phyloP scores from a whole-genome alignment of 106 monocot genomes.

The Iris macrosiphon region DNA sequence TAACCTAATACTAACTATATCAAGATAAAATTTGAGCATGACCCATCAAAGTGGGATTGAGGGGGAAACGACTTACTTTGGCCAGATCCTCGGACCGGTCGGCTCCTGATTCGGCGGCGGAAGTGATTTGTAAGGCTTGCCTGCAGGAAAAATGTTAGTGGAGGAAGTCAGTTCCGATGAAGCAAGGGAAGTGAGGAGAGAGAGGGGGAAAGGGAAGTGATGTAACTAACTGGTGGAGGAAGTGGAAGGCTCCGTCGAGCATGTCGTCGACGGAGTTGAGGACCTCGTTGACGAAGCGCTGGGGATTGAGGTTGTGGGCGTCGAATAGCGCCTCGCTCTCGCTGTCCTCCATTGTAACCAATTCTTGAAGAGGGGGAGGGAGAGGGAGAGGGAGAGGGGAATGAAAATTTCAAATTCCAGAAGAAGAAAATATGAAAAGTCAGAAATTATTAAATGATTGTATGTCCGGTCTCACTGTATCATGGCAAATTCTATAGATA shows the following conservation, averaged over 20 bases:
- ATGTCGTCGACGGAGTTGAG: constrained; percentile 67
- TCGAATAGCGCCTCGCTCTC: constrained; percentile 50
- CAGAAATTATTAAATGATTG: no score
- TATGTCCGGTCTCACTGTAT: no score
- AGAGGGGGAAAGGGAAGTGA: not conserved
- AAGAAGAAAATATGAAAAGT: no score
- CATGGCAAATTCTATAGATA: no score
- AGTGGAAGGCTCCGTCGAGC: constrained; percentile 59
- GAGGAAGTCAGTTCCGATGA: not conserved
- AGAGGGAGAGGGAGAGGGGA: not conserved
- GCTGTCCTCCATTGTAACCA: constrained; percentile 30
- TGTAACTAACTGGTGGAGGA: constrained; percentile 35
- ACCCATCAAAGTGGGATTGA: no score
- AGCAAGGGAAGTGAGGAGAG: not conserved
- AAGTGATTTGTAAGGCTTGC: constrained; percentile 10
- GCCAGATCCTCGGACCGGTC: constrained; percentile 10
- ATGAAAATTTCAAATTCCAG: no score
- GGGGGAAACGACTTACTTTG: not conserved
- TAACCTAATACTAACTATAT: not conserved
- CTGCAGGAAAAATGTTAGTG: constrained; percentile 4
- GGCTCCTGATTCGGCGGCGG: not conserved
- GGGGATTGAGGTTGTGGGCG: constrained; percentile 42
- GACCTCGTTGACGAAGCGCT: constrained; percentile 61
- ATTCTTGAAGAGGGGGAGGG: not conserved
- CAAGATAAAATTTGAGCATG: not conserved